Evolutionary conservation across 1,139 yeast genomes (phyloP).

Genomic region (Blastobotrys elegans): DNA sequence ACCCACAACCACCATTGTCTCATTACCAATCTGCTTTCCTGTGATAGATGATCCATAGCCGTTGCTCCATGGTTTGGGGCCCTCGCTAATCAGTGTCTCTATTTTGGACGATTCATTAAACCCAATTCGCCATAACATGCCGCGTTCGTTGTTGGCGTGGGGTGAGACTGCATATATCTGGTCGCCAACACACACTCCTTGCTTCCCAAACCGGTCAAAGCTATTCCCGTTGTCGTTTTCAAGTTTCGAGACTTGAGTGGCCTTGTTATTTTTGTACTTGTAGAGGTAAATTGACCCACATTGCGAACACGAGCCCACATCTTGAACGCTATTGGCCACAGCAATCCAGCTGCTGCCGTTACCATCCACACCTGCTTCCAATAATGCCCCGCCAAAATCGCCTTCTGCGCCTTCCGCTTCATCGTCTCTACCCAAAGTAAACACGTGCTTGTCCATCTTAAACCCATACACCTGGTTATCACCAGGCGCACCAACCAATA

Average conservation of each 20-base stretch:
- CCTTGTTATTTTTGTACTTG: constrained; percentile 13
- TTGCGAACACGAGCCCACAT: constrained; percentile 26
- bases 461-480: constrained; percentile 28
- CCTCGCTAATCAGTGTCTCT: constrained; percentile 24
- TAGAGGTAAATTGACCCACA: constrained; percentile 37
- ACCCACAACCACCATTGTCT: constrained; percentile 38
- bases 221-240: constrained; percentile 14
- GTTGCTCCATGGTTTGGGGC: constrained; percentile 32
- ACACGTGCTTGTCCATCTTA: constrained; percentile 11
- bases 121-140: constrained; percentile 42
- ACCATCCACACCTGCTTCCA: constrained; percentile 21
- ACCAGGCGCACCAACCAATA: constrained; percentile 34
- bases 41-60: constrained; percentile 42
- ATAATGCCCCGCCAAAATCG: constrained; percentile 30
- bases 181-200: constrained; percentile 27
- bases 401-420: constrained; percentile 5
- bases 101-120: constrained; percentile 13
- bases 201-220: constrained; percentile 35
- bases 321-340: constrained; percentile 25
- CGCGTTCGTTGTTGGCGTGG: constrained; percentile 37
- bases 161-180: constrained; percentile 39
- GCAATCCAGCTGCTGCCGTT: constrained; percentile 23
- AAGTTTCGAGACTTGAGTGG: constrained; percentile 3
- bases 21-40: constrained; percentile 23
- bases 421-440: constrained; percentile 3